phyloP scores from a whole-genome alignment of 23 red algal species.

The Agarophyton chilense region DNA sequence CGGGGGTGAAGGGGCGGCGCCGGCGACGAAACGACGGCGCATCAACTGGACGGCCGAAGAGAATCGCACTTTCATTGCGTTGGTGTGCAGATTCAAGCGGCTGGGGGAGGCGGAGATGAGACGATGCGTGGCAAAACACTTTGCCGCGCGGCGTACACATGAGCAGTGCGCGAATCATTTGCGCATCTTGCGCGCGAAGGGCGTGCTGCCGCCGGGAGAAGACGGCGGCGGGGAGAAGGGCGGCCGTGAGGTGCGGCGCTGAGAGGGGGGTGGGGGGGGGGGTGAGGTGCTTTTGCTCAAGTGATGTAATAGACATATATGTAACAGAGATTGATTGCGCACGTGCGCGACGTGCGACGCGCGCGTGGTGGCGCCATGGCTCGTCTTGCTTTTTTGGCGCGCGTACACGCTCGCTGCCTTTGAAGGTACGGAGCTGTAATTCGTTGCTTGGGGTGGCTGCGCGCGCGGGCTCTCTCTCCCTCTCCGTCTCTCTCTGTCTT shows the following conservation, averaged over 20 bases:
- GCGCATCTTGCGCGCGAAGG: constrained; percentile 51
- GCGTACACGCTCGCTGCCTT: too few species aligned
- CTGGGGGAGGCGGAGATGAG: constrained; percentile 58
- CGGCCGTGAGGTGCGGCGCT: background rate
- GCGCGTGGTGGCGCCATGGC: too few species aligned
- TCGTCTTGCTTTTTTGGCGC: too few species aligned
- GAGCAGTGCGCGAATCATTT: constrained; percentile 69
- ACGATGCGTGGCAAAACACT: constrained; percentile 26
- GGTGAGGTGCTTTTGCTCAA: too few species aligned
- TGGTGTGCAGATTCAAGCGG: background rate
- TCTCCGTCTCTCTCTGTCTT: too few species aligned
- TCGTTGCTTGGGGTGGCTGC: too few species aligned
- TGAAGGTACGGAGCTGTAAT: too few species aligned
- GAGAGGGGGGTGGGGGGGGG: background rate
- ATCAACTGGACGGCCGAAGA: constrained; percentile 53
- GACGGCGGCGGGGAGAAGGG: background rate
- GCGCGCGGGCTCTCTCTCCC: too few species aligned
- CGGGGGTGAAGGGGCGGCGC: background rate
- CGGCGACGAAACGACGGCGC: constrained; percentile 17
- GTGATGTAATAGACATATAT: too few species aligned
- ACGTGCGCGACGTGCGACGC: too few species aligned
- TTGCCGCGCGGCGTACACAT: constrained; percentile 40
- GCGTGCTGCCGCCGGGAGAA: background rate
- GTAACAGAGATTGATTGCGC: too few species aligned
- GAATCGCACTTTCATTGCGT: constrained; percentile 20